Base-by-base conservation (phyloP, 495 filamentous ascomycete genomes). In the Opeltia flavorubescens region DNA sequence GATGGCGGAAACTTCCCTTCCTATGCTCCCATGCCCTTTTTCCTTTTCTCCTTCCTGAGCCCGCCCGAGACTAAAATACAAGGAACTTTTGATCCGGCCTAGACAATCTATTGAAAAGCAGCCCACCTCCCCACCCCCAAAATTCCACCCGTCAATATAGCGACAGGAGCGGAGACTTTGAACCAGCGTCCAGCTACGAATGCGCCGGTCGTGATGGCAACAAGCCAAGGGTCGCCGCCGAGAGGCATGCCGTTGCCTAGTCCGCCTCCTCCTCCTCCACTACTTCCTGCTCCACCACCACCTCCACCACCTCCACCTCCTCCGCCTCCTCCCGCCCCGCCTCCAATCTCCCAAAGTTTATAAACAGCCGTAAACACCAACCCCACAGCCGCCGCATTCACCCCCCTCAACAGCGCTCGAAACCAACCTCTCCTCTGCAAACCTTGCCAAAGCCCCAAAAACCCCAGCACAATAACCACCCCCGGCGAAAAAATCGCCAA, bases 291-390 rank as follows among this genome's bases (percentile, higher is more conserved):
- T 20, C 62, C 59, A 1, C 52, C 47, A 20, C 56, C 36, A 29
- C 72, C 58, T 17, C 72, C 79, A 35, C 89, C 57, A 57, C 77
- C 85, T 0, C 86, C 86, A 51, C 38, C 29, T 28, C 41, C 47
- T 20, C 62, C 59, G 1, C 52, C 47, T 20, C 56, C 36, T 29
- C 72, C 58, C 17, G 72, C 79, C 38, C 89, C 57, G 57, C 77
- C 85, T 0, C 86, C 86, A 51, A 87, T 82, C 62, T 81, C 66
- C 77, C 83, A 89, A 20, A 93, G 70, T 26, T 83, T 66, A 51
- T 93, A 89, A n/a, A 93, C 85, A 15, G 86, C 85, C 13, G 84
- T 87, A 52, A 83, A 93, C 4, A 89, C 81, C 50, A 89, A 50
- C 0, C 86, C 85, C 0, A 89, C 80, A 0, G 85, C 86, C 0